A percentile compares a stretch with the other conserved stretches of the same genome.
phyloP scores from a whole-genome alignment of 805 yeast genomes.

The Yamadazyma olivae region DNA sequence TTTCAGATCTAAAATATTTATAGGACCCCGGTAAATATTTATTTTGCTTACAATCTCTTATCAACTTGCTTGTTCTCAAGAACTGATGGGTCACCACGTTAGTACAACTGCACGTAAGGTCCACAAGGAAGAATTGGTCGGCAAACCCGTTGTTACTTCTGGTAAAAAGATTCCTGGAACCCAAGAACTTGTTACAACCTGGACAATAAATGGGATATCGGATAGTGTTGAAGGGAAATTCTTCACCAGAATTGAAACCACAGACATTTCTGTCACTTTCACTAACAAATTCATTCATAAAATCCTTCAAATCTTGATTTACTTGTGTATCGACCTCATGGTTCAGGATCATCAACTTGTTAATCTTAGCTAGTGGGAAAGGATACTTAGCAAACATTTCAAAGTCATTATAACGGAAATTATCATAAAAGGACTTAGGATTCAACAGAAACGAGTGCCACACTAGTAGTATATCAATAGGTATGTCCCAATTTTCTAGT shows the following conservation, averaged over 20 bases:
- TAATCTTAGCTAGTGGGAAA: slow-evolving; percentile 22
- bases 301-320: too few species aligned
- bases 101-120: neutral
- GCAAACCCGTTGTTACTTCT: neutral
- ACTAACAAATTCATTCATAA: too few species aligned
- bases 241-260: too few species aligned
- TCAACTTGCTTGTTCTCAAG: neutral
- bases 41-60: neutral
- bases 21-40: neutral
- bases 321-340: too few species aligned
- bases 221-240: too few species aligned
- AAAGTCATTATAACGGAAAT: slow-evolving; percentile 10
- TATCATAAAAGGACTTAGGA: slow-evolving; percentile 15
- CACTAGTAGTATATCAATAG: slow-evolving; percentile 20
- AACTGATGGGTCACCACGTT: slow-evolving; percentile 1
- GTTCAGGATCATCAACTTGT: too few species aligned
- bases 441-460: slow-evolving; percentile 21
- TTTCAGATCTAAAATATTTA: slow-evolving; percentile 1
- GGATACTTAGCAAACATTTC: slow-evolving; percentile 10
- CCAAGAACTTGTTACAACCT: neutral
- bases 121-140: neutral
- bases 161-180: neutral
- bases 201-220: neutral
- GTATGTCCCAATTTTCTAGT: slow-evolving; percentile 1
- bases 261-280: too few species aligned